Evolutionary conservation across 148 eudicot species (phyloP).

Genomic region (Camellia japonica): DNA sequence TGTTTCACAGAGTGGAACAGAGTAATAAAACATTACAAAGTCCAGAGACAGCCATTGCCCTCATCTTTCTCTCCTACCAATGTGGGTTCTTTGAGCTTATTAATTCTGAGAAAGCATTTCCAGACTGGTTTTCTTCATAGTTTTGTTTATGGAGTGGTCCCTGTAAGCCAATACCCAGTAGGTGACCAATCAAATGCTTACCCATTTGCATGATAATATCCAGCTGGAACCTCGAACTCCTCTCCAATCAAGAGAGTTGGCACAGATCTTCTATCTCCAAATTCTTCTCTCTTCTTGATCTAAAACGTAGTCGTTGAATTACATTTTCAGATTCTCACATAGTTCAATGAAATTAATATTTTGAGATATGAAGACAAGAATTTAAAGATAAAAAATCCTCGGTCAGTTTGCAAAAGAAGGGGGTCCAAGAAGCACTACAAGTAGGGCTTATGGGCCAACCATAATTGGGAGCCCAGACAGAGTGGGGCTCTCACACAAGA

Average conservation of each 20-base stretch:
- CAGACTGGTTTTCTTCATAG: conserved; percentile 3
- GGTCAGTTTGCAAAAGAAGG: too few species aligned
- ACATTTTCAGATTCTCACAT: too few species aligned
- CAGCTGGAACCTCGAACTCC: conserved; percentile 8
- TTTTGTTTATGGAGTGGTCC: neutral
- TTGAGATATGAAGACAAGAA: too few species aligned
- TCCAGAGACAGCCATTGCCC: neutral
- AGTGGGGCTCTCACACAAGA: neutral
- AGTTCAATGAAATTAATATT: too few species aligned
- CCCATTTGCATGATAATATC: neutral
- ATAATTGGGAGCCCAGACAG: neutral
- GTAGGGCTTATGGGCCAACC: too few species aligned
- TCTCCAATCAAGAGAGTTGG: neutral
- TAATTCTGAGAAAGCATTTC: neutral
- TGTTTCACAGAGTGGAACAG: too few species aligned
- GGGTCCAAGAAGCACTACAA: too few species aligned
- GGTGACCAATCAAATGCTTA: neutral
- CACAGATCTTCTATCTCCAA: neutral
- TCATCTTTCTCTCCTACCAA: neutral
- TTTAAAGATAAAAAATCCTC: too few species aligned
- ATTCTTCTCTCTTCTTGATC: neutral
- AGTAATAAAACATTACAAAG: too few species aligned
- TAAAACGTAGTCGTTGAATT: neutral
- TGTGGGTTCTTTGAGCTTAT: neutral
- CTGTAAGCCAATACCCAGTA: neutral